Conservation (phyloP, 2,329 filamentous ascomycete genomes). For the Fusarium camptoceras region DNA sequence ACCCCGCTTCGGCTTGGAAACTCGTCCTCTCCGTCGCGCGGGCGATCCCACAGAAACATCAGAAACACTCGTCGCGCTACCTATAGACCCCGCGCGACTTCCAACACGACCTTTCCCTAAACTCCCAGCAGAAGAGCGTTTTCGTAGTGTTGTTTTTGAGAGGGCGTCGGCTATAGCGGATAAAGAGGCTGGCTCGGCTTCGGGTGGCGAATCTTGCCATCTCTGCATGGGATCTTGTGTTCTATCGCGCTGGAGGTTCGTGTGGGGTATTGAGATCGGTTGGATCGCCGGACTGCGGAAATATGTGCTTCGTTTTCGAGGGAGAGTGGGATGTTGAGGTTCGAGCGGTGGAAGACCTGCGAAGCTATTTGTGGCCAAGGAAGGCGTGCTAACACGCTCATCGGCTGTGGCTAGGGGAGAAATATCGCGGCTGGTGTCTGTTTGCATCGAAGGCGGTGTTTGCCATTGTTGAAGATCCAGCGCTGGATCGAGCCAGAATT, state of each 20-base stretch:
- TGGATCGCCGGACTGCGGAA: slow-evolving; percentile 5
- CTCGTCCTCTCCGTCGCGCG: slow-evolving; percentile 8
- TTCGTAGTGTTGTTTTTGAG: slow-evolving; percentile 10
- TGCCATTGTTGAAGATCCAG: background rate
- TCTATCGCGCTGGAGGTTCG: background rate
- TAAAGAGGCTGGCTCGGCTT: slow-evolving; percentile 39
- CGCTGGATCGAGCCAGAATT: slow-evolving; percentile 6
- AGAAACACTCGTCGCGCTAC: slow-evolving; percentile 37
- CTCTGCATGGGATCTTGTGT: slow-evolving; percentile 36
- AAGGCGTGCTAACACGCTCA: background rate
- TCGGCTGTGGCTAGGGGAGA: background rate
- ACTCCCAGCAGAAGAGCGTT: slow-evolving; percentile 25
- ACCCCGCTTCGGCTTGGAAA: slow-evolving; percentile 18
- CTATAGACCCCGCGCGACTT: slow-evolving; percentile 32
- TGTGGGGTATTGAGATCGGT: slow-evolving; percentile 18
- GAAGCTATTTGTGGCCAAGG: background rate
- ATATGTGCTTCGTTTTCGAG: slow-evolving; percentile 26
- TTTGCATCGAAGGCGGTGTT: background rate
- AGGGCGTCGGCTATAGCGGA: slow-evolving; percentile 37
- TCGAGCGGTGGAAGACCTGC: background rate
- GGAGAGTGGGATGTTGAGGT: slow-evolving; percentile 11
- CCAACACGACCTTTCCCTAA: slow-evolving; percentile 10
- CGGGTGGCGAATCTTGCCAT: slow-evolving; percentile 43
- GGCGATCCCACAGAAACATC: slow-evolving; percentile 20
- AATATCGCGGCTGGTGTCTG: background rate